A percentile compares a stretch with the other conserved stretches of the same genome.
These are phyloP conservation scores for Botryotinia globosa DNA, from an alignment of 2,329 filamentous ascomycete genomes.

Conservation along the genomic window DNA sequence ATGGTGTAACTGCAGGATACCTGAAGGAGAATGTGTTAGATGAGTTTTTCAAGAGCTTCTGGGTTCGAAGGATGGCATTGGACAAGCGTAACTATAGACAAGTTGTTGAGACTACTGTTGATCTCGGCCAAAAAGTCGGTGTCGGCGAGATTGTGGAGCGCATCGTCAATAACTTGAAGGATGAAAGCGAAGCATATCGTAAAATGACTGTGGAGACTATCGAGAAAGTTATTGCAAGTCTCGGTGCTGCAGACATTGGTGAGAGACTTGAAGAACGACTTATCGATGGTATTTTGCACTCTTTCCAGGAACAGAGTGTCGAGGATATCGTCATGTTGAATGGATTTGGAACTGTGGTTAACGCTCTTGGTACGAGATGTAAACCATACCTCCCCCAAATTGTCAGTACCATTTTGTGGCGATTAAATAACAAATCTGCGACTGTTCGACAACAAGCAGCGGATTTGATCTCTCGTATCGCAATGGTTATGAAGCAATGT, in stretches of 20 bases:
- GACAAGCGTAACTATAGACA: constrained; percentile 98
- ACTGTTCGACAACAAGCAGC: constrained; percentile 96
- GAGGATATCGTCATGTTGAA: constrained; percentile 96
- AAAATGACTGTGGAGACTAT: constrained; percentile 99
- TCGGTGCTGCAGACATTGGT: constrained; percentile 91
- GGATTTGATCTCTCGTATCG: constrained; percentile 93
- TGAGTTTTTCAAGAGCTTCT: constrained; percentile 99
- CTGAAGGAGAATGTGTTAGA: constrained; percentile 92
- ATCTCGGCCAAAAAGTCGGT: constrained; percentile 96
- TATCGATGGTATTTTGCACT: constrained; percentile 90
- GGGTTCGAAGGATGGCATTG: constrained; percentile 93
- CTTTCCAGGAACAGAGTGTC: constrained; percentile 97
- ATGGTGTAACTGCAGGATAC: constrained; percentile 91
- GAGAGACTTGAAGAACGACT: constrained; percentile 89
- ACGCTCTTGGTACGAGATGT: constrained; percentile 87
- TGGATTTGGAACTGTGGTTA: constrained; percentile 96
- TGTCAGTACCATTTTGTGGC: constrained; percentile 92
- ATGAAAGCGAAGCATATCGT: constrained; percentile 94
- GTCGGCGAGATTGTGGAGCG: constrained; percentile 91
- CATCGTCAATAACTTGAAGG: constrained; percentile 93
- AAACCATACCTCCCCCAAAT: constrained; percentile 97
- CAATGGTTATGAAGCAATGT: constrained; percentile 98
- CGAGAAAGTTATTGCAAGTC: constrained; percentile 89
- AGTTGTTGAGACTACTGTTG: constrained; percentile 96
- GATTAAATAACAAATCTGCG: constrained; percentile 95